Percentiles rank a stretch among this genome's conserved stretches.
These are phyloP conservation scores for Apiotrichum gracile DNA, from an alignment of 1,284 basidiomycete genomes.

Conservation along the genomic window DNA sequence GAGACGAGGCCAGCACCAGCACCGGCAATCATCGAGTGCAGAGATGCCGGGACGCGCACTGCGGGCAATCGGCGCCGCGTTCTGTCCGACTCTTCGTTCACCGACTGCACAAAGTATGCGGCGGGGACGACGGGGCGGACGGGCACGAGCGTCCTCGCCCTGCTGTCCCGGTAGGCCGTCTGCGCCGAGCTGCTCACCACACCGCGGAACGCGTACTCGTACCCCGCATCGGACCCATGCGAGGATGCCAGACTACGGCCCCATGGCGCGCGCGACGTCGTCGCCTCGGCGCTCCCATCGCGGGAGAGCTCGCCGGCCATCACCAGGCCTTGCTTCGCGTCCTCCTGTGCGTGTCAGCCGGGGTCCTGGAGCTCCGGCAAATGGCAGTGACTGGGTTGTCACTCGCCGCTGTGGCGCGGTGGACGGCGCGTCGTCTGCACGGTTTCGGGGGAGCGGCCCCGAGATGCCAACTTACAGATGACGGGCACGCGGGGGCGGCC, in stretches of 20 bases:
- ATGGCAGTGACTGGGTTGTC: slow-evolving; percentile 1
- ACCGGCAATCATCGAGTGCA: slow-evolving; percentile 51
- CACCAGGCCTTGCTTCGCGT: neutral
- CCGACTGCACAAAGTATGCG: neutral
- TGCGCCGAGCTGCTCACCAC: neutral
- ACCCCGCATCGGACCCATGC: neutral
- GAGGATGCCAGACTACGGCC: neutral
- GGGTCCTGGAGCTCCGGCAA: too few relatives aligned
- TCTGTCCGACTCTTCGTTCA: neutral
- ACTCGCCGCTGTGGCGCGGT: too few relatives aligned
- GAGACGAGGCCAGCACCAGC: slow-evolving; percentile 73
- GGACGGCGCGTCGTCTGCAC: too few relatives aligned
- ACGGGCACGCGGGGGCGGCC: too few relatives aligned
- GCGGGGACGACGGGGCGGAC: neutral
- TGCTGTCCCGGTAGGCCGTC: neutral
- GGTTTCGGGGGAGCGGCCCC: too few relatives aligned
- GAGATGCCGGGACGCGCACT: slow-evolving; percentile 28
- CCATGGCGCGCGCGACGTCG: slow-evolving; percentile 15
- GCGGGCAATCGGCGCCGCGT: neutral
- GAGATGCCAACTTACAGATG: too few relatives aligned
- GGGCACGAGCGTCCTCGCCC: neutral
- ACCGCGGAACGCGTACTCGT: neutral
- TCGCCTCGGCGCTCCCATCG: slow-evolving; percentile 29
- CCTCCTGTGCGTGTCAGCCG: neutral
- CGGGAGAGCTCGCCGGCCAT: slow-evolving; percentile 19